Percentiles rank a stretch among this genome's conserved stretches.
Evolutionary conservation across 495 filamentous ascomycete species (phyloP).

Genomic region (Podospora anserina): DNA sequence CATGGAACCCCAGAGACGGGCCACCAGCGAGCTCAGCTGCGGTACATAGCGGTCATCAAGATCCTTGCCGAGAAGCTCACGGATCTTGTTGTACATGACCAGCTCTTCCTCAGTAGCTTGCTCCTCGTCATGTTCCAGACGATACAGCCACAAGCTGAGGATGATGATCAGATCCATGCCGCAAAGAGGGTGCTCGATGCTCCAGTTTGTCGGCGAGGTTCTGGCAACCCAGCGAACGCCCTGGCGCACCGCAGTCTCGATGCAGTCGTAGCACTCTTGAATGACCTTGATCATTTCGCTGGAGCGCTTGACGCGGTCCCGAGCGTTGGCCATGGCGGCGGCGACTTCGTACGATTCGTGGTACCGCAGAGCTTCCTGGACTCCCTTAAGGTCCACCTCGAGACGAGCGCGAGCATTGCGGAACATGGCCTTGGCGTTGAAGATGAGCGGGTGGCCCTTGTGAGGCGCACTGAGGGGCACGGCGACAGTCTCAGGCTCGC

Average conservation of each 20-base stretch:
- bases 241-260: conserved; percentile 90
- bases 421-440: conserved; percentile 98
- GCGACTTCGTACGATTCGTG: conserved; percentile 97
- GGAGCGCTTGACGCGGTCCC: conserved; percentile 89
- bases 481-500: conserved; percentile 86
- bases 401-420: conserved; percentile 90
- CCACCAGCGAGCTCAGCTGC: conserved; percentile 82
- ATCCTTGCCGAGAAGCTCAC: conserved; percentile 85
- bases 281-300: conserved; percentile 98
- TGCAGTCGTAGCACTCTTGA: conserved; percentile 95
- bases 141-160: conserved; percentile 95
- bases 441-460: conserved; percentile 96
- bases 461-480: conserved; percentile 92
- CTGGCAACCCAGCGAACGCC: conserved; percentile 97
- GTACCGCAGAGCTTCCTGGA: conserved; percentile 95
- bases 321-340: conserved; percentile 89
- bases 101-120: conserved; percentile 85
- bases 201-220: conserved; percentile 98
- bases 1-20: conserved; percentile 95
- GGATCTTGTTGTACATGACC: conserved; percentile 93
- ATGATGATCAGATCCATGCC: conserved; percentile 98
- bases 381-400: conserved; percentile 89
- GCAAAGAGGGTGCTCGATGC: conserved; percentile 94
- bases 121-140: conserved; percentile 98
- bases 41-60: conserved; percentile 72